phyloP scores from a whole-genome alignment of 768 basidiomycete genomes.

The Pleurotus eryngii region DNA sequence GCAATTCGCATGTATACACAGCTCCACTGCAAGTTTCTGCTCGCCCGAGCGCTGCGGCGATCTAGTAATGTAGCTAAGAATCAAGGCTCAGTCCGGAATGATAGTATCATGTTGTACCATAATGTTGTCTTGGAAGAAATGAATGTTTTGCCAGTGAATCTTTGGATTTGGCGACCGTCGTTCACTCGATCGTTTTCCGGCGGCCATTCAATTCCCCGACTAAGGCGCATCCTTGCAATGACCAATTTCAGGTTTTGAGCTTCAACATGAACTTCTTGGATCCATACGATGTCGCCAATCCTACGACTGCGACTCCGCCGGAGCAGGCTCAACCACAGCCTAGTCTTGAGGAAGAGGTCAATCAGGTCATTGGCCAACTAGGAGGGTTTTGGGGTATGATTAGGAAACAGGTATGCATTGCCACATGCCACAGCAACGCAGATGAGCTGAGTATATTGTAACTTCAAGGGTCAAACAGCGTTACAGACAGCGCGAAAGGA shows the following conservation, averaged over 20 bases:
- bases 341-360: constrained; percentile 82
- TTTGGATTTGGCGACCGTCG: not conserved
- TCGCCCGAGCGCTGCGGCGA: not conserved
- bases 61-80: not conserved
- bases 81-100: not conserved
- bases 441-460: not conserved
- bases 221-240: constrained; percentile 4
- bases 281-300: constrained; percentile 54
- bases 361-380: constrained; percentile 84
- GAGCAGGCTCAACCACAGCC: constrained; percentile 34
- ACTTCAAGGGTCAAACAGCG: constrained; percentile 60
- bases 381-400: constrained; percentile 90
- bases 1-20: constrained; percentile 8
- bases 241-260: not conserved
- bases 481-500: constrained; percentile 72
- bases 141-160: not conserved
- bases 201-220: constrained; percentile 20
- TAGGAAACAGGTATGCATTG: constrained; percentile 68
- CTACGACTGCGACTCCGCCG: constrained; percentile 38
- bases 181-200: not conserved
- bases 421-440: not conserved
- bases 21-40: not conserved
- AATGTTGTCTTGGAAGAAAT: not conserved
- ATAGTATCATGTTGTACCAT: not conserved
- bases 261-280: constrained; percentile 76